These are phyloP conservation scores for Suillus sp. DNA, from an alignment of 768 basidiomycete species.

Conservation along the genomic window DNA sequence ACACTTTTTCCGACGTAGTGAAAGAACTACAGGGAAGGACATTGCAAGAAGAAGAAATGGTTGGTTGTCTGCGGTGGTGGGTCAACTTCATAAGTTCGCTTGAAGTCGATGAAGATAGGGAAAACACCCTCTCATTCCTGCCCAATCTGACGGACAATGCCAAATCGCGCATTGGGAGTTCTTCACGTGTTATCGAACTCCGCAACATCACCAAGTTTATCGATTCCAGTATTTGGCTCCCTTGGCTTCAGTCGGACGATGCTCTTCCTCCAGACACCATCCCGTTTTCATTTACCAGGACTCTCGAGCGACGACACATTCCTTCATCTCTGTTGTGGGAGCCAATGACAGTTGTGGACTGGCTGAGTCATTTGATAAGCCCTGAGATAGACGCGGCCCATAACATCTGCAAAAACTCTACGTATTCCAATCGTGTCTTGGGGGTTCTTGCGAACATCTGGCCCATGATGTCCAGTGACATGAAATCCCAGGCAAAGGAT, in stretches of 20 bases:
- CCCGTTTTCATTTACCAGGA: conserved; percentile 62
- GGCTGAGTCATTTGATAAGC: conserved; percentile 64
- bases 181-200: conserved; percentile 52
- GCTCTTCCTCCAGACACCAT: conserved; percentile 77
- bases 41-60: conserved; percentile 66
- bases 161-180: neutral
- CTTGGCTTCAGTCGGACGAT: conserved; percentile 66
- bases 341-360: conserved; percentile 70
- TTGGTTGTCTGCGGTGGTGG: conserved; percentile 89
- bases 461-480: conserved; percentile 54
- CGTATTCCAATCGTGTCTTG: conserved; percentile 79
- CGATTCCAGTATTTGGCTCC: conserved; percentile 54
- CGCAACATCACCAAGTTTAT: conserved; percentile 65
- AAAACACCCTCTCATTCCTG: neutral
- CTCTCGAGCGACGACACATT: conserved; percentile 54
- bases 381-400: conserved; percentile 47
- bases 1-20: conserved; percentile 78
- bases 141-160: conserved; percentile 3
- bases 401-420: conserved; percentile 59
- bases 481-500: conserved; percentile 49
- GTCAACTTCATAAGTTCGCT: conserved; percentile 30
- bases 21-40: conserved; percentile 68
- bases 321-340: conserved; percentile 68
- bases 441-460: conserved; percentile 49
- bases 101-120: conserved; percentile 32